Evolutionary conservation across 176 grass and related monocot species (phyloP).

Genomic region (Zizania latifolia): DNA sequence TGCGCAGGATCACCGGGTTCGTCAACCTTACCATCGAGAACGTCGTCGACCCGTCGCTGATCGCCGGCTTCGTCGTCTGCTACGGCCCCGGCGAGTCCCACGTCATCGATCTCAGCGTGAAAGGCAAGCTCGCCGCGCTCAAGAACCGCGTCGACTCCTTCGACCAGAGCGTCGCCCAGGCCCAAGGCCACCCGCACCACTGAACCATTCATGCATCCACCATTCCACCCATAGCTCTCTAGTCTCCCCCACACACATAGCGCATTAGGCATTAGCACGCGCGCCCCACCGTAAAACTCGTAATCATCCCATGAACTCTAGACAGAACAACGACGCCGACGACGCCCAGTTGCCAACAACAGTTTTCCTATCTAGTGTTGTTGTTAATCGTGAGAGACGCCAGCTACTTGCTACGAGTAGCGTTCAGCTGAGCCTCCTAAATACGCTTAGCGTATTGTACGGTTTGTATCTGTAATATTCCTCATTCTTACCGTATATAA

Average conservation of each 20-base stretch:
- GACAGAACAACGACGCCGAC: neutral
- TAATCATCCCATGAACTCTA: neutral
- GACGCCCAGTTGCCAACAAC: slow-evolving; percentile 21
- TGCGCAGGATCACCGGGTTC: slow-evolving; percentile 84
- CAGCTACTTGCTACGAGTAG: neutral
- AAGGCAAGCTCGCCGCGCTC: slow-evolving; percentile 57
- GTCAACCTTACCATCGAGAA: slow-evolving; percentile 53
- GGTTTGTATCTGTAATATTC: neutral
- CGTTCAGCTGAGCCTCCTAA: neutral
- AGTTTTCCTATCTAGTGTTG: slow-evolving; percentile 46
- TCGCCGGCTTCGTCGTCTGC: slow-evolving; percentile 82
- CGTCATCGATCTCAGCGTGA: slow-evolving; percentile 90
- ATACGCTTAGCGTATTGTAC: no score
- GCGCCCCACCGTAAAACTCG: neutral
- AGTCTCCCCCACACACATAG: neutral
- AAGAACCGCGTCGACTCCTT: slow-evolving; percentile 61
- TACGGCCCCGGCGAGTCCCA: slow-evolving; percentile 67
- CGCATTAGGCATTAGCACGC: neutral
- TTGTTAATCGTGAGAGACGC: slow-evolving; percentile 27
- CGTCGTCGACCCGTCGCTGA: slow-evolving; percentile 68
- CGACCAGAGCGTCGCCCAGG: slow-evolving; percentile 42
- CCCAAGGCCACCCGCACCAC: neutral
- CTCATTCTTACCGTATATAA: neutral
- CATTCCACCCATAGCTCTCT: neutral
- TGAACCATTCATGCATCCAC: no score